Evolutionary conservation across 2,329 filamentous ascomycete species (phyloP), one percentile per base, ranked within the genome.

Genomic region (Aspergillus uvarum): DNA sequence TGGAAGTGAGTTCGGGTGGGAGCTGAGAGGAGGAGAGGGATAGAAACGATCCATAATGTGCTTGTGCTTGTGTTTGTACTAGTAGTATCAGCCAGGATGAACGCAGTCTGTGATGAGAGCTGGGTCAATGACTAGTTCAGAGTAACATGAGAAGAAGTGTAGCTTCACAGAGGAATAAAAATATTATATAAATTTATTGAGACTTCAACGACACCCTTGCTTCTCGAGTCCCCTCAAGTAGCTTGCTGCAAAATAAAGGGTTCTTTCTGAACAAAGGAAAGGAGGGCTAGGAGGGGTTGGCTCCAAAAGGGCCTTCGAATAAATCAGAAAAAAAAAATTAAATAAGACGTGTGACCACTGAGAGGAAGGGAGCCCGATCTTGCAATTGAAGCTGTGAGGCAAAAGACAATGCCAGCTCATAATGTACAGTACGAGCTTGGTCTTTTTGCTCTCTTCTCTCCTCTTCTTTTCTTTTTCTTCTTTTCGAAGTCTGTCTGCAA

Each of bases 11-110:
- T 64, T 63, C 47, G 66, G 35, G 52, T 61, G 59, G 31, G 63
- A 66, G 48, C 61, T 58, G 53, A 65, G 59, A 38, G 67, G 59
- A 32, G 62, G 50, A 35, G 63, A 60, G 31, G 62, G 51, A 35
- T 63, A 60, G 38, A 65, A 65, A 54, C 51, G 63, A 55, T 71
- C 60, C 71, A 74, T 74, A 47, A 60, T 53, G 59, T 47, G 51
- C 54, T 58, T 26, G 29, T 51, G 32, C 32, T 35, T 53, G 59
- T 47, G 51, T 51, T 58, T 26, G 29, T 51, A 3, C 32, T 35
- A 35, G 32, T 35, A 35, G 32, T 47, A 42, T 24, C 48, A 50
- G 14, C 38, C 51, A 60, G 51, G 24, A 51, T 60, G 26, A 47
- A 56, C 47, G 42, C 24, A 26, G 26, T 22, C 47, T 24, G 29